These are phyloP conservation scores for Fusarium sp. DNA, from an alignment of 2,329 filamentous ascomycete species.

Conservation along the genomic window DNA sequence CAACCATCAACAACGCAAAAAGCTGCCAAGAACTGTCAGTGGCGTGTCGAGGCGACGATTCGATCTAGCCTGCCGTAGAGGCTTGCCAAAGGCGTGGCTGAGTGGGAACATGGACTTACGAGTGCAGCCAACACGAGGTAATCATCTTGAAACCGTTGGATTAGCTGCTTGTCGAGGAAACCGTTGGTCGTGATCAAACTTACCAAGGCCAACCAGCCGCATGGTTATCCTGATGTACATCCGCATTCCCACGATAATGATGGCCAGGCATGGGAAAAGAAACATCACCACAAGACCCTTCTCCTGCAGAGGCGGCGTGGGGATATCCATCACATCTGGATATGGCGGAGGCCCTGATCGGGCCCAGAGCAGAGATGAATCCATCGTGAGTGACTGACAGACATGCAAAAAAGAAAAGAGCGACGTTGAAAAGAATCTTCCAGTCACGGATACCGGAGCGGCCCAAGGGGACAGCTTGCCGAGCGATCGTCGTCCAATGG, in stretches of 20 bases:
- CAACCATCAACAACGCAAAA: slow-evolving; percentile 31
- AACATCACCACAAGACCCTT: slow-evolving; percentile 47
- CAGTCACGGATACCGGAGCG: not conserved
- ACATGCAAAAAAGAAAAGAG: not conserved
- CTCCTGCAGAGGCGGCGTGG: slow-evolving; percentile 48
- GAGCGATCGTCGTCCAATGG: slow-evolving; percentile 14
- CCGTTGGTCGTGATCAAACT: not conserved
- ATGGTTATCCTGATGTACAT: slow-evolving; percentile 45
- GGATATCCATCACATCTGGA: slow-evolving; percentile 44
- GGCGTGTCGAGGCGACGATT: not conserved
- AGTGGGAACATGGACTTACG: not conserved
- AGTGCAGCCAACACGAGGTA: slow-evolving; percentile 26
- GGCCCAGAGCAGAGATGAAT: slow-evolving; percentile 8
- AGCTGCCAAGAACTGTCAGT: slow-evolving; percentile 15
- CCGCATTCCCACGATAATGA: slow-evolving; percentile 42
- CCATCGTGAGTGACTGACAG: slow-evolving; percentile 4
- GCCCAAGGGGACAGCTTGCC: slow-evolving; percentile 1
- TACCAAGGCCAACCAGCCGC: slow-evolving; percentile 43
- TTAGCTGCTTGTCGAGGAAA: not conserved
- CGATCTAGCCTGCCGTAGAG: not conserved
- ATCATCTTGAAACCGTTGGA: slow-evolving; percentile 11
- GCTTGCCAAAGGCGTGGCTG: not conserved
- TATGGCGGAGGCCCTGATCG: slow-evolving; percentile 34
- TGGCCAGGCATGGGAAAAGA: slow-evolving; percentile 47
- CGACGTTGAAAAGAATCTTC: not conserved